phyloP scores from a whole-genome alignment of 2,329 filamentous ascomycete genomes.

The Trichoderma sp. region DNA sequence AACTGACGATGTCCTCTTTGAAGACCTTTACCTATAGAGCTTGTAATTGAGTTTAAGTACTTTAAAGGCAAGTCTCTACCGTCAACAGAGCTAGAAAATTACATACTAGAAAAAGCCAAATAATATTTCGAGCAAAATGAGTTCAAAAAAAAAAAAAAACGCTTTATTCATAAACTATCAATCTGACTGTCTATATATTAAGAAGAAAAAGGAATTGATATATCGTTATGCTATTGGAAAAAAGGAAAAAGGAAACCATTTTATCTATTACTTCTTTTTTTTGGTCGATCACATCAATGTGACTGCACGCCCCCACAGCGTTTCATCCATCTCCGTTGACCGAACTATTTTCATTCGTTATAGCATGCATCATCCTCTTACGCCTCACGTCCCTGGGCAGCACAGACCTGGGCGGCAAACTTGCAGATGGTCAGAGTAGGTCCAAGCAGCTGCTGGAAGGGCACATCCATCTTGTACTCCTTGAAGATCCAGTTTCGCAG shows the following conservation, averaged over 20 bases:
- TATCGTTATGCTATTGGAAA: neutral
- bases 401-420: constrained; percentile 17
- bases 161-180: neutral
- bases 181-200: neutral
- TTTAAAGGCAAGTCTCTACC: neutral
- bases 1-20: neutral
- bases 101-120: no score
- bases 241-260: neutral
- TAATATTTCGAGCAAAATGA: neutral
- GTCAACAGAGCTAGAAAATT: no score
- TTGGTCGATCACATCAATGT: neutral
- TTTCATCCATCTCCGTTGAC: neutral
- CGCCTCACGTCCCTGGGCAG: neutral
- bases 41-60: neutral
- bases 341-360: neutral
- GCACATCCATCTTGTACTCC: constrained; percentile 37
- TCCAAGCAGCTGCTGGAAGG: constrained; percentile 38
- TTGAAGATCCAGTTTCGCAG: constrained; percentile 37
- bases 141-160: neutral
- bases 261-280: neutral
- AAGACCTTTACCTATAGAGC: neutral
- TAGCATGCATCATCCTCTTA: neutral
- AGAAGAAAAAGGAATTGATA: neutral
- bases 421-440: constrained; percentile 29
- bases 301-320: neutral